These are phyloP conservation scores for Colletotrichum plurivorum DNA, from an alignment of 2,329 filamentous ascomycete genomes.

Conservation along the genomic window DNA sequence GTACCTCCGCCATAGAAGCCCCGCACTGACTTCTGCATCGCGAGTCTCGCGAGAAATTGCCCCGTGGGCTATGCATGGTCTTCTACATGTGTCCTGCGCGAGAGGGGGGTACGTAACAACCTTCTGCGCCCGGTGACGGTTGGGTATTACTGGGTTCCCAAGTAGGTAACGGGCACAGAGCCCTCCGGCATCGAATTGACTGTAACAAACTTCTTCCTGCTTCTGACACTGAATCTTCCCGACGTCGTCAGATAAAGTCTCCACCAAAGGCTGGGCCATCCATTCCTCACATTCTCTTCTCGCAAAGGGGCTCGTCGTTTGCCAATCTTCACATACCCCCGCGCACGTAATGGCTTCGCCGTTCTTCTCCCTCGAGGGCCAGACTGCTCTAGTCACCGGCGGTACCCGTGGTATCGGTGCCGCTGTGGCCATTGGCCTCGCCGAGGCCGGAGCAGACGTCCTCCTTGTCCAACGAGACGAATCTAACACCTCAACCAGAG, in stretches of 20 bases:
- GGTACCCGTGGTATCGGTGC: slow-evolving; percentile 72
- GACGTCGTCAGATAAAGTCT: neutral
- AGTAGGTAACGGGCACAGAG: too few species aligned
- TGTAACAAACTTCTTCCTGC: neutral
- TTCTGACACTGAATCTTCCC: neutral
- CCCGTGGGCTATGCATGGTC: too few species aligned
- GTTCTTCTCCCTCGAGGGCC: slow-evolving; percentile 68
- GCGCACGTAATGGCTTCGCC: slow-evolving; percentile 50
- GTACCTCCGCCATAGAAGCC: too few species aligned
- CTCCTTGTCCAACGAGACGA: slow-evolving; percentile 67
- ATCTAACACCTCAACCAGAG: slow-evolving; percentile 66
- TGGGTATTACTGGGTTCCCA: neutral
- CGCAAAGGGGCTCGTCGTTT: neutral
- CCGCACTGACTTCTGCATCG: too few species aligned
- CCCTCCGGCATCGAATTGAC: too few species aligned
- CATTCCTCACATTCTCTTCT: neutral
- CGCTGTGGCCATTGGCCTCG: slow-evolving; percentile 69
- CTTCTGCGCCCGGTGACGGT: neutral
- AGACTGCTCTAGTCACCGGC: slow-evolving; percentile 71
- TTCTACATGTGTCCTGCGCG: too few species aligned
- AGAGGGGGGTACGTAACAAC: too few species aligned
- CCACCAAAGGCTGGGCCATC: neutral
- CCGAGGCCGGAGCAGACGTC: slow-evolving; percentile 71
- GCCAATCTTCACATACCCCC: neutral
- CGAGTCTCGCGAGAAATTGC: too few species aligned